Base-by-base conservation (phyloP, 306 rosid genomes). In the Dryas drummondii region DNA sequence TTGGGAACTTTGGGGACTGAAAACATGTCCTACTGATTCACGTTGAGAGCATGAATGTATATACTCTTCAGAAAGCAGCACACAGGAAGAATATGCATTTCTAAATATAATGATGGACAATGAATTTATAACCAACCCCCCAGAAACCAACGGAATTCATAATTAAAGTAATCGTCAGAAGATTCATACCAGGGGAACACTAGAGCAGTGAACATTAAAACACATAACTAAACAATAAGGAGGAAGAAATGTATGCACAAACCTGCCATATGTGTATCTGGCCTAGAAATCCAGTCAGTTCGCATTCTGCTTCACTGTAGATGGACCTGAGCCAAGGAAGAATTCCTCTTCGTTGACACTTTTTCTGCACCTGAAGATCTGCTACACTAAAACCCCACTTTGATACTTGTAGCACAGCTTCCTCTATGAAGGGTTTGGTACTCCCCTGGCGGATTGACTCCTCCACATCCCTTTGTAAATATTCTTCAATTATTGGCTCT, bases 201-300 rank as follows among this genome's bases (percentile, higher is more conserved):
- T 45, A 66, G 15, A 58, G 19, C 66, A 47, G 15, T 11, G 17
- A 64, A 53, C 3, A 4, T 0, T 3, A 13, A 50, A 32, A 44
- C 27, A 66, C 41, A 48, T 1, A 32, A 57, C 11, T 19, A 46
- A 54, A 60, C 51, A 60, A 6, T 9, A 22, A 22, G 22, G 51
- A 63, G 75, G 61, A 50, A 60, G 70, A 52, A 71, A 64, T 61
- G 56, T 57, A 62, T 6, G 74, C 51, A 65, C 88, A 73, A 78
- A 94, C 99, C 99, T 92, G 97, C 97, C 97, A 94, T 84, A 94
- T 72, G 85, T 92, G 96, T 74, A 89, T 86, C 8, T 79, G 92
- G 83, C 97, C 99, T 10, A 74, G 92, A 88, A 87, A 94, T 77
- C 99, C 99, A 15, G 84, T 86, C 72, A 88, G 72, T 61, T 88